Conservation (phyloP, 257 asterid genomes). For the Solanum peruvianum region DNA sequence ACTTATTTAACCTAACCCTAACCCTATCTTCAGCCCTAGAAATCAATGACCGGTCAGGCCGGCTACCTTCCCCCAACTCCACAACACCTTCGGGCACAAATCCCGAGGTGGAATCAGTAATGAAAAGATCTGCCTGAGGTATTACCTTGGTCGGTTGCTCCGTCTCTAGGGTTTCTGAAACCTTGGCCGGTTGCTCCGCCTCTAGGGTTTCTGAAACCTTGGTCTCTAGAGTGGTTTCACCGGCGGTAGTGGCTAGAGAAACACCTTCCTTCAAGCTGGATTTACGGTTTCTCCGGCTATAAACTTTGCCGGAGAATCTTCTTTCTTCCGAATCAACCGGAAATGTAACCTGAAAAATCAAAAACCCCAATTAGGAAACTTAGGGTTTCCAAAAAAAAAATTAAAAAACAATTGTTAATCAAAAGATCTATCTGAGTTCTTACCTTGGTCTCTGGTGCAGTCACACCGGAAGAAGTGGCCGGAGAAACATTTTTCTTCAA, state of each 20-base stretch:
- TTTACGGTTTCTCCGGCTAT: neutral
- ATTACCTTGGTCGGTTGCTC: neutral
- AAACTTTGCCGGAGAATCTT: neutral
- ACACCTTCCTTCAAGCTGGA: too few relatives aligned
- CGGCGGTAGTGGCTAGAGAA: neutral
- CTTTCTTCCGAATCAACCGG: neutral
- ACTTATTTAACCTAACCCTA: slow-evolving; percentile 36
- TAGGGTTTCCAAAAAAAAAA: neutral
- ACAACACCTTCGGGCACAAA: neutral
- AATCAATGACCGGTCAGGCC: too few relatives aligned
- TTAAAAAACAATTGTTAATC: neutral
- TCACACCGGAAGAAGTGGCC: neutral
- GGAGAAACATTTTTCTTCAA: neutral
- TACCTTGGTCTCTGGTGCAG: neutral
- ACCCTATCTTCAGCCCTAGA: neutral
- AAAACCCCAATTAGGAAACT: neutral
- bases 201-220: neutral
- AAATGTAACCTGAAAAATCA: neutral
- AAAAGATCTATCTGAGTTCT: neutral
- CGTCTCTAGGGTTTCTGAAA: neutral
- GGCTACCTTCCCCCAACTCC: neutral
- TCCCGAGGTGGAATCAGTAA: neutral
- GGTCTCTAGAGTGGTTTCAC: neutral
- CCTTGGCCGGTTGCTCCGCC: neutral
- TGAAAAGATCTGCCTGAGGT: neutral